These are phyloP conservation scores for Kwoniella sp. DNA, from an alignment of 768 basidiomycete genomes.

Conservation along the genomic window DNA sequence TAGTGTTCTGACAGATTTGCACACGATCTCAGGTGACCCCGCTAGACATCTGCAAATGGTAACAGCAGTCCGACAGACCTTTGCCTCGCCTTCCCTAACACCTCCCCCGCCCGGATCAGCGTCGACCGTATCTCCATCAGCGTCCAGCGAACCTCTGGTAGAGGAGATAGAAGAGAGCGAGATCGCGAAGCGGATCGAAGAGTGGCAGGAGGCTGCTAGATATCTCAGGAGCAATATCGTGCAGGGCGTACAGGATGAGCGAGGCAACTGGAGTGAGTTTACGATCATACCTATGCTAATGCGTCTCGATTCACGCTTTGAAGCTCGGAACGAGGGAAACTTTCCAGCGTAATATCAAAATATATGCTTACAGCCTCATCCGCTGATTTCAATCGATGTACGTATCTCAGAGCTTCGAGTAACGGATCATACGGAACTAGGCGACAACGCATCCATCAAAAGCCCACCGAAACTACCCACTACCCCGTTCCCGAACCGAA, in stretches of 20 bases:
- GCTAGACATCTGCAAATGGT: slow-evolving; percentile 29
- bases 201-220: slow-evolving; percentile 71
- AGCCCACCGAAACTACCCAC: slow-evolving; percentile 58
- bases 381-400: too few relatives aligned
- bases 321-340: too few relatives aligned
- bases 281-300: too few relatives aligned
- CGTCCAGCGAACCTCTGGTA: neutral
- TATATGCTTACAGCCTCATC: too few relatives aligned
- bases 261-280: slow-evolving; percentile 65
- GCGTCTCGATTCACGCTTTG: neutral
- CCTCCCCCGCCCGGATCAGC: slow-evolving; percentile 23
- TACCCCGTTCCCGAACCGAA: slow-evolving; percentile 54
- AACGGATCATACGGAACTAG: slow-evolving; percentile 80
- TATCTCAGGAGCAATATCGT: slow-evolving; percentile 81
- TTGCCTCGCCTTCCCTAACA: slow-evolving; percentile 47
- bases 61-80: slow-evolving; percentile 42
- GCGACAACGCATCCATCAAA: slow-evolving; percentile 79
- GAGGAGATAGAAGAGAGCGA: slow-evolving; percentile 27
- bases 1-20: too few relatives aligned
- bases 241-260: slow-evolving; percentile 67
- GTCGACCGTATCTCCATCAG: slow-evolving; percentile 7
- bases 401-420: slow-evolving; percentile 66
- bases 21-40: slow-evolving; percentile 27
- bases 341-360: too few relatives aligned
- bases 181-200: slow-evolving; percentile 49